Base-by-base conservation (phyloP, 495 filamentous ascomycete species). In the Hypomontagnella submonticulosa region DNA sequence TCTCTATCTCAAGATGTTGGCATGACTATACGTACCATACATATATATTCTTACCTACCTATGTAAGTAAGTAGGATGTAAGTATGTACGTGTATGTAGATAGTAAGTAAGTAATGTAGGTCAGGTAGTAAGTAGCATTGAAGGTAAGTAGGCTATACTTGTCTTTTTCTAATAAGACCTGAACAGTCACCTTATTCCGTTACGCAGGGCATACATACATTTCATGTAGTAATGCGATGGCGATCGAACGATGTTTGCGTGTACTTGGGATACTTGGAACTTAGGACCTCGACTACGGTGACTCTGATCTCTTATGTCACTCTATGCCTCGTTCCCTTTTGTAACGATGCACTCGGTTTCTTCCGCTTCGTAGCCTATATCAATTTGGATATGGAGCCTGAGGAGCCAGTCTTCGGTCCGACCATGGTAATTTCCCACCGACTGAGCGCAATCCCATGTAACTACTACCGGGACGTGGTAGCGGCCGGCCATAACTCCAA, bases 241-340 rank as follows among this genome's bases (percentile, higher is more conserved):
- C 60, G 59, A 68, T 68, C 65, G 59, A 50, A 68, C 37, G 65
- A 68, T 63, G 54, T 44, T 8, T 56, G 37, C 41, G 42, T 55
- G 37, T 58, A 42, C 41, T 13, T 20, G 43, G 40, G 46, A 54
- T 52, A 32, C 20, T 27, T 15, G 27, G 32, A 15, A 48, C 20
- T 48, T 27, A 48, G 27, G 27, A 18, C 44, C 27, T 48, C 12
- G 44, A 48, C 44, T 44, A 30, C 18, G 33, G 23, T 23, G 23
- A 27, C 27, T 50, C 37, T 51, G 41, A 42, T 52, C 55, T 40
- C 56, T 47, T 60, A 60, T 38, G 9, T 38, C 36, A 55, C 44
- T 50, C 52, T 16, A 37, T 66, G 52, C 52, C 27, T 41, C 38
- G 36, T 63, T 15, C 16, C 41, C 27, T 44, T 41, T 56, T 50